Evolutionary conservation across 345 rosid species (phyloP), one percentile per base, ranked within the genome.

Genomic region (Euphorbia tirucalli): DNA sequence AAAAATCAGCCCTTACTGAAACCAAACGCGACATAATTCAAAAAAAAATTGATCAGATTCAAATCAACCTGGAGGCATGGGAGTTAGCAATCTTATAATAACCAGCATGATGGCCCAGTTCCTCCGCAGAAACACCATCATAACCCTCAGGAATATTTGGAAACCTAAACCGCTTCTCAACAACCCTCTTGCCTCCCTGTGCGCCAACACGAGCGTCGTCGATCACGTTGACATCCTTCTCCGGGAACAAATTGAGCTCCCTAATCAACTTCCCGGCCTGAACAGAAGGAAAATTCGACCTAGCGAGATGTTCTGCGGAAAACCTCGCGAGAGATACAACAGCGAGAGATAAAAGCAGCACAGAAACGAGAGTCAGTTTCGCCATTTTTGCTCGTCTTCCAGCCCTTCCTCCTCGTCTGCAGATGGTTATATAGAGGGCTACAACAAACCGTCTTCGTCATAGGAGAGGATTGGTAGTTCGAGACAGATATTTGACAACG

Each of bases 91-190:
- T 88, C 82, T 92, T 82, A 75, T 86, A 95, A 68, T 95, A 95
- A 60, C 99, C 99, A 68, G 99, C 99, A 78, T 84, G 96, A 72
- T 93, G 98, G n/a, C 97, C 92, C 76, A 93, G 85, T 75, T 93
- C 89, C 60, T 89, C 92, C 5, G 79, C 82, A 28, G 89, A 55
- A 60, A 79, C 72, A 11, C 82, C 88, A 5, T 55, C 80, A 19
- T 56, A 43, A 14, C 66, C 83, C 22, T 64, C 50, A 14, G 70
- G 75, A 37, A 93, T 61, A 71, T 83, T 83, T 18, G 97, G 96
- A 72, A 95, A 92, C 71, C 70, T 80, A 66, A 95, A 72, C 71
- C 66, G 79, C 83, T 83, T 87, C 84, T 95, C 99, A 3, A 84
- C 92, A 63, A 95, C 81, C 82, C 64, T 65, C 74, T 61, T 78